These are phyloP conservation scores for Hypomyces rosellus DNA, from an alignment of 2,329 filamentous ascomycete species.

Conservation along the genomic window DNA sequence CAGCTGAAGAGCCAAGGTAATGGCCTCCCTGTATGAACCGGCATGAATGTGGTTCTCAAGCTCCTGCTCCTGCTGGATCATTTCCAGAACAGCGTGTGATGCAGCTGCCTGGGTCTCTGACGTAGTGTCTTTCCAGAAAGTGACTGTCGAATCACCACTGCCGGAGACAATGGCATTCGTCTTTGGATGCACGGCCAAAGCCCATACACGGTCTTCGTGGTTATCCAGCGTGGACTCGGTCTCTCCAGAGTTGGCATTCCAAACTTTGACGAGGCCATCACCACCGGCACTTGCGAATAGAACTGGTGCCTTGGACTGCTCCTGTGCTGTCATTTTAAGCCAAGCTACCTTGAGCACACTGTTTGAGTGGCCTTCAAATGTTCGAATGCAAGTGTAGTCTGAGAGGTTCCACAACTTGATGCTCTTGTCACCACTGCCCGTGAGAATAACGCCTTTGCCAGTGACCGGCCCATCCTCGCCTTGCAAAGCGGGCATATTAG, in stretches of 20 bases:
- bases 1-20: slow-evolving; percentile 83
- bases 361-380: slow-evolving; percentile 94
- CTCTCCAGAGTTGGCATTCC: slow-evolving; percentile 83
- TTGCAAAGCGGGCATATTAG: slow-evolving; percentile 65
- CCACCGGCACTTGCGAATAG: slow-evolving; percentile 83
- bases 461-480: slow-evolving; percentile 66
- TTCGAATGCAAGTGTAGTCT: slow-evolving; percentile 87
- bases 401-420: slow-evolving; percentile 90
- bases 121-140: slow-evolving; percentile 93
- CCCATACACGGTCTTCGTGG: slow-evolving; percentile 94
- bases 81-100: slow-evolving; percentile 65
- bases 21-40: slow-evolving; percentile 86
- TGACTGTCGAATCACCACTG: slow-evolving; percentile 85
- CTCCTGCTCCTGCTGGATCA: slow-evolving; percentile 90
- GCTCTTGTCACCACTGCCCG: slow-evolving; percentile 92
- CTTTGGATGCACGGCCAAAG: slow-evolving; percentile 64
- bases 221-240: slow-evolving; percentile 88
- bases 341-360: slow-evolving; percentile 91
- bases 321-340: slow-evolving; percentile 54
- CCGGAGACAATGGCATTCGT: slow-evolving; percentile 78
- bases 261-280: slow-evolving; percentile 93
- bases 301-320: slow-evolving; percentile 52
- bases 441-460: slow-evolving; percentile 76
- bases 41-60: slow-evolving; percentile 87
- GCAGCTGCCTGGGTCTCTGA: slow-evolving; percentile 69